phyloP scores from a whole-genome alignment of 164 flowering plant species.

The Stephania japonica region DNA sequence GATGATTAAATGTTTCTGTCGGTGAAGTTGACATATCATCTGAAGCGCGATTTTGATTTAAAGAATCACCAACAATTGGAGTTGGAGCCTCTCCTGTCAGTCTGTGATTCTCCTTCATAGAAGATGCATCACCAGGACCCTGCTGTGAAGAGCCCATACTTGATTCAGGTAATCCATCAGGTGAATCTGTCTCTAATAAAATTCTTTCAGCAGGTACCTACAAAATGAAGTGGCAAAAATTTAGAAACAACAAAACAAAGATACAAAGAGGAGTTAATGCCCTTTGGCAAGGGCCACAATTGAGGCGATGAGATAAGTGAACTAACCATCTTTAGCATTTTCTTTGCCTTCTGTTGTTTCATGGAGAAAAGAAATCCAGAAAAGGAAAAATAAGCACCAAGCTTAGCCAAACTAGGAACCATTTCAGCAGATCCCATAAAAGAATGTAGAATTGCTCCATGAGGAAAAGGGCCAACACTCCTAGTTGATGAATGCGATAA shows the following conservation, averaged over 20 bases:
- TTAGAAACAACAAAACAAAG: neutral
- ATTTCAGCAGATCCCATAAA: constrained; percentile 95
- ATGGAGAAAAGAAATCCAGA: constrained; percentile 78
- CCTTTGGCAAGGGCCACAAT: neutral
- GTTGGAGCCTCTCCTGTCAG: constrained; percentile 25
- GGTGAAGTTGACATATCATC: constrained; percentile 28
- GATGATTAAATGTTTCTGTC: constrained; percentile 69
- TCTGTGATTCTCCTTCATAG: constrained; percentile 22
- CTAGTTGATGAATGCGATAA: constrained; percentile 18
- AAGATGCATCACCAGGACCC: constrained; percentile 47
- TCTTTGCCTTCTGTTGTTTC: constrained; percentile 77
- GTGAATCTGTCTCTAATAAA: constrained; percentile 54
- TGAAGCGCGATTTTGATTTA: constrained; percentile 9
- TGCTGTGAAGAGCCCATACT: constrained; percentile 30
- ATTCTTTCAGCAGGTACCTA: constrained; percentile 67
- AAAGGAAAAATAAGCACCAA: constrained; percentile 96
- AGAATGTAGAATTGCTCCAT: constrained; percentile 87
- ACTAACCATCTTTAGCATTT: constrained; percentile 63
- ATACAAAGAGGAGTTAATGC: neutral
- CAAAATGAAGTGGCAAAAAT: constrained; percentile 3
- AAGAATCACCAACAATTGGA: constrained; percentile 10
- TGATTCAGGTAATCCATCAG: constrained; percentile 79
- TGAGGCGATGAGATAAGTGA: constrained; percentile 1
- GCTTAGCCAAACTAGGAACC: constrained; percentile 76
- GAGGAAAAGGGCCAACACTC: constrained; percentile 75